Percentiles rank a stretch among this genome's conserved stretches.
Evolutionary conservation across 306 rosid species (phyloP).

Genomic region (Trifolium repens): DNA sequence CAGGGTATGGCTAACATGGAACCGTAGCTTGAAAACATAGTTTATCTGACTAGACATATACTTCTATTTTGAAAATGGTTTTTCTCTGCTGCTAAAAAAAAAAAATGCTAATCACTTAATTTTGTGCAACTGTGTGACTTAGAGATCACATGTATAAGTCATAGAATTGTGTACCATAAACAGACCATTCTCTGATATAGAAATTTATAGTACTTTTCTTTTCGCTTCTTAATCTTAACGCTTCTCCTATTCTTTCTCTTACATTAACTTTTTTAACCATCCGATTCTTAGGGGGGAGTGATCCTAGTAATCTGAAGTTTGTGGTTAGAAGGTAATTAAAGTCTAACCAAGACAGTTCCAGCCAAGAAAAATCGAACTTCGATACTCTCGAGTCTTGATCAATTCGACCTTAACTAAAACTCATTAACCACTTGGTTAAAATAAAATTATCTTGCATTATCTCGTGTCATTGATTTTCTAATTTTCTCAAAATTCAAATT

Average conservation of each 20-base stretch:
- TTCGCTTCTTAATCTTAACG: constrained; percentile 1
- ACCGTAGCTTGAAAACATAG: neutral
- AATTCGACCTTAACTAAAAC: neutral
- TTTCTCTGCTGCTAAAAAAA: neutral
- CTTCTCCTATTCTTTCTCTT: constrained; percentile 2
- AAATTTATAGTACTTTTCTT: neutral
- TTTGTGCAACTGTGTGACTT: neutral
- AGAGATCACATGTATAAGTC: neutral
- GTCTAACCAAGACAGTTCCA: neutral
- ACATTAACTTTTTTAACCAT: neutral
- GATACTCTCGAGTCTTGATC: neutral
- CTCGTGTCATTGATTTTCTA: neutral
- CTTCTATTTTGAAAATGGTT: neutral
- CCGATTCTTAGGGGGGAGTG: neutral
- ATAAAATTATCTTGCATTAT: neutral
- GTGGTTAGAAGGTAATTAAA: neutral
- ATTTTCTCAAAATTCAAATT: neutral
- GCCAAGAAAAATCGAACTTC: neutral
- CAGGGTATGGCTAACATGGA: neutral
- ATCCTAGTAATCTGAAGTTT: neutral
- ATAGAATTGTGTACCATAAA: neutral
- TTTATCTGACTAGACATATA: neutral
- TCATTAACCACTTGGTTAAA: neutral
- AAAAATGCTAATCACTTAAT: neutral
- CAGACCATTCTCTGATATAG: neutral